phyloP scores from a whole-genome alignment of 768 basidiomycete species.

The Lentinula lateritia region DNA sequence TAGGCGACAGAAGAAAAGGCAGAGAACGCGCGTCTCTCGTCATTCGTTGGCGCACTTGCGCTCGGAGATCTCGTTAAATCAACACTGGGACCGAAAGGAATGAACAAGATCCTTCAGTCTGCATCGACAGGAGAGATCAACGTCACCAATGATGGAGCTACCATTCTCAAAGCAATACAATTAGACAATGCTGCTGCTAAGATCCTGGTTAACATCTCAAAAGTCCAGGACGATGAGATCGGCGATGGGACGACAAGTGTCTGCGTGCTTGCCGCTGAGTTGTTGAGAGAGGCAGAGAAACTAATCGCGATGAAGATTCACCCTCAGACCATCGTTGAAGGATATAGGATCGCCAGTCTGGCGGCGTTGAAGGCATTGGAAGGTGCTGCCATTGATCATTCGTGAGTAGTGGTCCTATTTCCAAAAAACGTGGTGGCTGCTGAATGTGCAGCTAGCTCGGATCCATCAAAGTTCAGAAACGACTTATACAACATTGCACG shows the following conservation, averaged over 20 bases:
- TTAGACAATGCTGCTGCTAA: conserved; percentile 99
- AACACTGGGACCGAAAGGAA: conserved; percentile 97
- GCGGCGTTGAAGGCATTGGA: conserved; percentile 86
- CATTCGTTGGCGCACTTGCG: conserved; percentile 95
- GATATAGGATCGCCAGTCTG: conserved; percentile 86
- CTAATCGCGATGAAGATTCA: conserved; percentile 89
- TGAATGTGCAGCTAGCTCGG: conserved; percentile 39
- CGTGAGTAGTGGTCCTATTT: conserved; percentile 44
- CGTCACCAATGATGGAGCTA: conserved; percentile 98
- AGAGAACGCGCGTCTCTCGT: conserved; percentile 96
- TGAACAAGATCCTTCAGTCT: conserved; percentile 99
- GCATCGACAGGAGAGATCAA: conserved; percentile 86
- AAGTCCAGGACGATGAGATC: conserved; percentile 99
- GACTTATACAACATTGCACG: conserved; percentile 96
- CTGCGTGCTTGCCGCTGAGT: conserved; percentile 86
- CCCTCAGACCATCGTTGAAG: conserved; percentile 97
- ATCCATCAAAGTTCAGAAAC: conserved; percentile 70
- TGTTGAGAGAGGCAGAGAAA: conserved; percentile 93
- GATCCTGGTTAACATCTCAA: conserved; percentile 98
- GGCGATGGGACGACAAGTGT: conserved; percentile 94
- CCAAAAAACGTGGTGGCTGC: background rate
- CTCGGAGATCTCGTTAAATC: conserved; percentile 98
- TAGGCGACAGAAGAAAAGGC: conserved; percentile 92
- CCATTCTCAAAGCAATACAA: conserved; percentile 95
- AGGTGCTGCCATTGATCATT: conserved; percentile 75